phyloP scores from a whole-genome alignment of 148 eudicot species.

The Amaranthus cruentus region DNA sequence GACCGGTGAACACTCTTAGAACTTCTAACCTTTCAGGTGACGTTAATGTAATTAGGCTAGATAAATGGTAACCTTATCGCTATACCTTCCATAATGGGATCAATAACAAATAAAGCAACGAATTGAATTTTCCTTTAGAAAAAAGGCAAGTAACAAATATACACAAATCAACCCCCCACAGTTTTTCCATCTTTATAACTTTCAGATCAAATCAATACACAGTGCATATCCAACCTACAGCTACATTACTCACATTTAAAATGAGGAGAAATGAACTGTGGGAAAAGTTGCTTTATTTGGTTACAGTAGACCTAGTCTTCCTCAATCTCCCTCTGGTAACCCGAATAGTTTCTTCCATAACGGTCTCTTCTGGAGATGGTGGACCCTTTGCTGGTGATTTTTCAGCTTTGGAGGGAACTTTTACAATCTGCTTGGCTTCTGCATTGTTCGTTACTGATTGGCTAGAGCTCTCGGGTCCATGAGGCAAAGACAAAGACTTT shows the following conservation, averaged over 20 bases:
- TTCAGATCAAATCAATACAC: not conserved
- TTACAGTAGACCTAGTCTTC: constrained; percentile 41
- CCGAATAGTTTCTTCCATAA: constrained; percentile 58
- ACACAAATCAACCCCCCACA: constrained; percentile 27
- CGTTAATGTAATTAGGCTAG: not conserved
- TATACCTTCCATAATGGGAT: not conserved
- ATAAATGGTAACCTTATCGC: constrained; percentile 7
- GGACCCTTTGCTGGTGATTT: constrained; percentile 18
- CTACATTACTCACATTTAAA: constrained; percentile 9
- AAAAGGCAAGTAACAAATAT: constrained; percentile 22
- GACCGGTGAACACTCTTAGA: too few species aligned
- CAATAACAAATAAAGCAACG: constrained; percentile 18
- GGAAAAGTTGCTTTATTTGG: constrained; percentile 11
- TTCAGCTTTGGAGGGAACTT: constrained; percentile 29
- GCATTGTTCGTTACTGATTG: constrained; percentile 27
- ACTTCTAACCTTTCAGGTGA: too few species aligned
- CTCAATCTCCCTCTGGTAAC: constrained; percentile 71
- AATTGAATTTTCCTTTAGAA: constrained; percentile 15
- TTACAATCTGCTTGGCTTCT: constrained; percentile 38
- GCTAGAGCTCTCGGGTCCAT: constrained; percentile 29
- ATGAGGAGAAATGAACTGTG: not conserved
- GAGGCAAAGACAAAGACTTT: constrained; percentile 32
- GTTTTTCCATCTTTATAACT: constrained; percentile 6
- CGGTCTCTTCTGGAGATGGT: constrained; percentile 38
- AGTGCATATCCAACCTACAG: constrained; percentile 5